phyloP scores from a whole-genome alignment of 176 grass and related monocot species.

The sorghum (Sorghum bicolor) region Sorghum_bicolor_NCBIv3 NC_012878.2:504501-505000 shows the following conservation, averaged over 20 bases:
- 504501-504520: slow-evolving; percentile 8
- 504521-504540: slow-evolving; percentile 23
- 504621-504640: slow-evolving; percentile 54
- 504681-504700: background rate
- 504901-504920: slow-evolving; percentile 56
- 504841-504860: slow-evolving; percentile 59
- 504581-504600: slow-evolving; percentile 60
- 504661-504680: background rate
- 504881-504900: slow-evolving; percentile 34
- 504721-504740: too few species aligned
- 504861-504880: slow-evolving; percentile 40
- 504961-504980: slow-evolving; percentile 22
- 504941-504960: slow-evolving; percentile 20
- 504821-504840: slow-evolving; percentile 49
- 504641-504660: slow-evolving; percentile 39
- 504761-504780: slow-evolving; percentile 43
- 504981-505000: slow-evolving; percentile 45
- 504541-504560: slow-evolving; percentile 11
- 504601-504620: slow-evolving; percentile 56
- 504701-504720: background rate
- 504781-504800: slow-evolving; percentile 59
- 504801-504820: slow-evolving; percentile 61
- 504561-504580: slow-evolving; percentile 59
- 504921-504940: slow-evolving; percentile 27
- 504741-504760: slow-evolving; percentile 24